Evolutionary conservation across 169 alveolate species (phyloP).

Genomic region (Cryptosporidium muris): DNA sequence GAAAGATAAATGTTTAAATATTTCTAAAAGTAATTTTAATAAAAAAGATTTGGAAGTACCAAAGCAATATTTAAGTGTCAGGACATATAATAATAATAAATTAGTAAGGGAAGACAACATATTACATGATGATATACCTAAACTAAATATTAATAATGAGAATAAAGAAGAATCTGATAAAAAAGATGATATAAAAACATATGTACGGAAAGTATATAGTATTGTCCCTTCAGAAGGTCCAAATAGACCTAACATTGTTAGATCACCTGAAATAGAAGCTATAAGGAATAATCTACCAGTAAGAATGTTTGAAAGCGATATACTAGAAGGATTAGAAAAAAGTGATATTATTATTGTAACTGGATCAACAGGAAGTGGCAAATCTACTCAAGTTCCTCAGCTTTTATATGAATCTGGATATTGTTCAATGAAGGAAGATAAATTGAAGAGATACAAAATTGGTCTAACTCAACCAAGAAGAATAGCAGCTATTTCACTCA

Average conservation of each 20-base stretch:
- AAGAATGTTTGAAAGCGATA: constrained; percentile 87
- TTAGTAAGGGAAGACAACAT: not conserved
- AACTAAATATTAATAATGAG: constrained; percentile 6
- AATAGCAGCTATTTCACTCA: constrained; percentile 95
- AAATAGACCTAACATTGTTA: constrained; percentile 62
- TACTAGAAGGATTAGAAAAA: constrained; percentile 88
- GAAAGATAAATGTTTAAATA: not conserved
- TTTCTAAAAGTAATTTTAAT: too few relatives aligned
- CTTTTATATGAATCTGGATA: constrained; percentile 94
- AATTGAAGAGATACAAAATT: constrained; percentile 73
- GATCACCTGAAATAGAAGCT: constrained; percentile 78
- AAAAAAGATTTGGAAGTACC: too few relatives aligned
- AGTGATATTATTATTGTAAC: constrained; percentile 91
- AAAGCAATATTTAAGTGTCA: too few relatives aligned
- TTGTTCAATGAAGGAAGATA: constrained; percentile 76
- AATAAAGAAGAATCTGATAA: constrained; percentile 5
- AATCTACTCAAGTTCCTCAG: constrained; percentile 97
- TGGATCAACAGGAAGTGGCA: constrained; percentile 99
- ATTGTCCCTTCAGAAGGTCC: not conserved
- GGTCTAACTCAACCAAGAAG: constrained; percentile 97
- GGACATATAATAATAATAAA: too few relatives aligned
- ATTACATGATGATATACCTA: not conserved
- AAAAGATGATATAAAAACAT: constrained; percentile 10
- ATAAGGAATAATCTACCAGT: constrained; percentile 86
- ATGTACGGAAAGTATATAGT: constrained; percentile 30